A percentile compares a stretch with the other conserved stretches of the same genome.
Evolutionary conservation across 805 yeast genomes (phyloP).

Genomic region (Sugiyamaella lignohabitans): DNA sequence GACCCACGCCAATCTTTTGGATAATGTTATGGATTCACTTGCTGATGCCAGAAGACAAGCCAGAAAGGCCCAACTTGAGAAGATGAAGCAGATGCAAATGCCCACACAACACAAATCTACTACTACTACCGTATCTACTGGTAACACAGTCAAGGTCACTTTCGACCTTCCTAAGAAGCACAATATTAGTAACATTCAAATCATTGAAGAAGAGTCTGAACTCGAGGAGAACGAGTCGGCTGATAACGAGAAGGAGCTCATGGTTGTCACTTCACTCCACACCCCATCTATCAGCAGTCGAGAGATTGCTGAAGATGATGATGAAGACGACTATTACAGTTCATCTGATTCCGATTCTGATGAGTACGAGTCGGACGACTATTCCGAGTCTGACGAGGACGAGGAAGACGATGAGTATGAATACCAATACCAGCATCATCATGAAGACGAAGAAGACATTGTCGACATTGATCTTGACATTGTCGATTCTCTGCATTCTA

Average conservation of each 20-base stretch:
- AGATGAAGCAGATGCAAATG: conserved; percentile 14
- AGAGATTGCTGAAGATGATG: conserved; percentile 15
- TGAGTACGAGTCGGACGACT: too few species aligned
- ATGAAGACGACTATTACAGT: conserved; percentile 18
- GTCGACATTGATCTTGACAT: conserved; percentile 1
- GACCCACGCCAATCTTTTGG: conserved; percentile 66
- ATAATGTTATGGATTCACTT: conserved; percentile 49
- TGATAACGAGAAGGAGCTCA: background rate
- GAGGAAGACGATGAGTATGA: conserved; percentile 6
- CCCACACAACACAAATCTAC: conserved; percentile 3
- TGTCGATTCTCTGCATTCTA: background rate
- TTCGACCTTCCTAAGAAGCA: conserved; percentile 8
- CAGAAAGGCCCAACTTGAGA: conserved; percentile 19
- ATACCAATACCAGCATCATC: conserved; percentile 11
- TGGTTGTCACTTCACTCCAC: conserved; percentile 10
- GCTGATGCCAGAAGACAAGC: conserved; percentile 13
- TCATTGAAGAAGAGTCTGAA: conserved; percentile 4
- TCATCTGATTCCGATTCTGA: conserved; percentile 31
- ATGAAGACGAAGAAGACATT: conserved; percentile 7
- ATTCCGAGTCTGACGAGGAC: conserved; percentile 12
- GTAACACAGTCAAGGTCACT: conserved; percentile 3
- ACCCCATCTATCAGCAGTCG: conserved; percentile 5
- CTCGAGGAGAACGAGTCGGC: conserved; percentile 1
- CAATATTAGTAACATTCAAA: background rate
- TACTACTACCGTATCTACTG: background rate